Percentiles rank a stretch among this genome's conserved stretches.
Conservation (phyloP, 1,284 basidiomycete species). For the Pseudomicrostroma phylloplanum region DNA sequence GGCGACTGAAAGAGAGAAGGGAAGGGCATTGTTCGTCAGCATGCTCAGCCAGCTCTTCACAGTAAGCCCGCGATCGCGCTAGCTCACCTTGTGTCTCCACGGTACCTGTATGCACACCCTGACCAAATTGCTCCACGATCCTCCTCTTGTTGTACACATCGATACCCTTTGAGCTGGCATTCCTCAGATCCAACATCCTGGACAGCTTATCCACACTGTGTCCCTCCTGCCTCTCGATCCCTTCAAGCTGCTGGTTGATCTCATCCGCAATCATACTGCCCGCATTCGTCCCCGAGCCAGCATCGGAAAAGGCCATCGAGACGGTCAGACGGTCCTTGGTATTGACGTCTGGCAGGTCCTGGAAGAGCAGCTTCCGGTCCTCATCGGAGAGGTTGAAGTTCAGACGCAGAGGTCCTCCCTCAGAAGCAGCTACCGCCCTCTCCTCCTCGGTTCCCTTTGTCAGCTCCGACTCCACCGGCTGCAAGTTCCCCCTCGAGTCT, state of each 20-base stretch:
- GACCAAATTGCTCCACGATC: slow-evolving; percentile 73
- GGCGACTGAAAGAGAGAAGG: slow-evolving; percentile 60
- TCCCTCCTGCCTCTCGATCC: slow-evolving; percentile 20
- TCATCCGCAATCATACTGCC: neutral
- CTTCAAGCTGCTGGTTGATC: slow-evolving; percentile 11
- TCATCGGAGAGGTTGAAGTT: slow-evolving; percentile 39
- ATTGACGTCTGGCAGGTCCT: slow-evolving; percentile 42
- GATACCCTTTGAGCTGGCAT: slow-evolving; percentile 76
- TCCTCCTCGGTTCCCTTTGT: slow-evolving; percentile 9
- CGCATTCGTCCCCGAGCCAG: neutral
- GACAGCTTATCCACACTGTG: slow-evolving; percentile 64
- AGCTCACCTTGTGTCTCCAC: slow-evolving; percentile 77
- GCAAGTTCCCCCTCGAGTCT: slow-evolving; percentile 41
- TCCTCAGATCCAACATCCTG: slow-evolving; percentile 71
- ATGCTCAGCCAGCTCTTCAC: neutral
- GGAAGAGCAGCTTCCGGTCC: slow-evolving; percentile 41
- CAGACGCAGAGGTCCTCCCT: slow-evolving; percentile 36
- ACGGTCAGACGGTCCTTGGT: slow-evolving; percentile 39
- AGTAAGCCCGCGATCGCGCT: slow-evolving; percentile 11
- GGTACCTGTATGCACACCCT: slow-evolving; percentile 68
- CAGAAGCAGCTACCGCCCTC: slow-evolving; percentile 3
- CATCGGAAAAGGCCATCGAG: neutral
- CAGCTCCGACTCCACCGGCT: slow-evolving; percentile 19
- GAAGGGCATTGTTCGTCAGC: neutral
- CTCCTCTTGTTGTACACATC: slow-evolving; percentile 76